A percentile compares a stretch with the other conserved stretches of the same genome.
phyloP scores from a whole-genome alignment of 352 stramenopile species.

The Globisporangium polare region DNA sequence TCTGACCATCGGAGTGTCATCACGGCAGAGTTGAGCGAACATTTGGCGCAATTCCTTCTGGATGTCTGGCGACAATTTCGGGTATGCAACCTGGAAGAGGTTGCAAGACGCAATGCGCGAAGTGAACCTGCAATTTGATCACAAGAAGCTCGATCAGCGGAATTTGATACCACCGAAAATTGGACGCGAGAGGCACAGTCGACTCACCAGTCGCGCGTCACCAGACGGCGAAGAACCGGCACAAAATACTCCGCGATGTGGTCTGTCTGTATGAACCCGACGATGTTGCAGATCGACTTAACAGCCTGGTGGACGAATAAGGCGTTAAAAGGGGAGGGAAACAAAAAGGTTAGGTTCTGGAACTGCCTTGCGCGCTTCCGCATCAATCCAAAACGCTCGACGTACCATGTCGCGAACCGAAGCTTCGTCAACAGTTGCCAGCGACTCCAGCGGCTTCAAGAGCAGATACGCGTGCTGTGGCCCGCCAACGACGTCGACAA shows the following conservation, averaged over 20 bases:
- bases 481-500: constrained; percentile 91
- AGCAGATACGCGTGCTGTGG: constrained; percentile 83
- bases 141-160: background rate
- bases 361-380: background rate
- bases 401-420: constrained; percentile 89
- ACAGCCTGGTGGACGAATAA: constrained; percentile 52
- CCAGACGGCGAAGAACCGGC: constrained; percentile 90
- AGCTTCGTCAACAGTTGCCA: constrained; percentile 93
- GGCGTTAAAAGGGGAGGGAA: background rate
- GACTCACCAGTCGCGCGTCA: constrained; percentile 96
- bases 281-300: constrained; percentile 86
- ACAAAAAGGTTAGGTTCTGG: background rate
- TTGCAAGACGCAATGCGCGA: constrained; percentile 83
- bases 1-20: constrained; percentile 98
- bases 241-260: constrained; percentile 91
- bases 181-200: constrained; percentile 16
- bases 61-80: constrained; percentile 43
- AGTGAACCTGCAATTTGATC: constrained; percentile 47
- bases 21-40: constrained; percentile 92
- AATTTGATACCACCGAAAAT: background rate
- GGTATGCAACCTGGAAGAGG: constrained; percentile 78
- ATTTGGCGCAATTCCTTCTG: constrained; percentile 85
- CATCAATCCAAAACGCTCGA: background rate
- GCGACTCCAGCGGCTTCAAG: constrained; percentile 92
- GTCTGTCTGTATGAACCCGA: constrained; percentile 78